Conservation (phyloP, 768 basidiomycete genomes). For the Clathrus columnatus region DNA sequence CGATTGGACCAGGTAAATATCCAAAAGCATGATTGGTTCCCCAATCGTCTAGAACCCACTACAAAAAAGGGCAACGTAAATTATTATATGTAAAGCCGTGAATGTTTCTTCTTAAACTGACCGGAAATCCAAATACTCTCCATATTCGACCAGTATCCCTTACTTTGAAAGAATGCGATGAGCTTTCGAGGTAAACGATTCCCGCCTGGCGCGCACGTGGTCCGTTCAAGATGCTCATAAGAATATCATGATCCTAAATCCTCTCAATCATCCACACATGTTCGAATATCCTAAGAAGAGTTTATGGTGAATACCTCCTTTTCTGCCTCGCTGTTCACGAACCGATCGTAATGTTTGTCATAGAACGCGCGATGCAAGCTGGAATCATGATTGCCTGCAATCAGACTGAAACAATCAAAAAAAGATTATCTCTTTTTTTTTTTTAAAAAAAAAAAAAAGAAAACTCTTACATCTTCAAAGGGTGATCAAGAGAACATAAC, state of each 20-base stretch:
- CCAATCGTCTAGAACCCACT: background rate
- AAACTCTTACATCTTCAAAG: conserved; percentile 3
- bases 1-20: background rate
- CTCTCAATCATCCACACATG: background rate
- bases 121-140: conserved; percentile 11
- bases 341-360: conserved; percentile 4
- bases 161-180: background rate
- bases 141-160: conserved; percentile 3
- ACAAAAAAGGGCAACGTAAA: too few relatives aligned
- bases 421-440: background rate
- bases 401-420: background rate
- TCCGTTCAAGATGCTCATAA: conserved; percentile 1
- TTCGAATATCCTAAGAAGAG: background rate
- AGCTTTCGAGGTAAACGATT: conserved; percentile 6
- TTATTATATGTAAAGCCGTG: too few relatives aligned
- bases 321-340: background rate
- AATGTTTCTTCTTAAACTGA: background rate
- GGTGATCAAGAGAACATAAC: conserved; percentile 3
- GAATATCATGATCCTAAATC: background rate
- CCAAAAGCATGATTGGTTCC: background rate
- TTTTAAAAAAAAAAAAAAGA: too few relatives aligned
- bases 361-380: background rate
- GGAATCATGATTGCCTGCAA: background rate
- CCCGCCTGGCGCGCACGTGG: conserved; percentile 1
- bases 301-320: conserved; percentile 4